Conservation (phyloP, 495 filamentous ascomycete genomes). For the Neurospora sp. region DNA sequence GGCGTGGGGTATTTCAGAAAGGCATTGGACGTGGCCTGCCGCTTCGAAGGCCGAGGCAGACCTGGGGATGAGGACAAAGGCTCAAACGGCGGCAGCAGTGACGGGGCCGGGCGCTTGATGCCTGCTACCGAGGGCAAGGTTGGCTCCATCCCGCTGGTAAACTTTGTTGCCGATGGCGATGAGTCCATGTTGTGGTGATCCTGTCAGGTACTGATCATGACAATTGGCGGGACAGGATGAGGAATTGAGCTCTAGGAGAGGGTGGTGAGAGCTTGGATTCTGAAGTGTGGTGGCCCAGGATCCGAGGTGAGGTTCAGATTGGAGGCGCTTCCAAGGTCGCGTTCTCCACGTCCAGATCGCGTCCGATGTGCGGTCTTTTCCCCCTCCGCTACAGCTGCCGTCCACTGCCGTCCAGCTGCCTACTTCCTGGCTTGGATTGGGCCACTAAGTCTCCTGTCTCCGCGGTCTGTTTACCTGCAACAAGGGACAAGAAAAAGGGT, state of each 20-base stretch:
- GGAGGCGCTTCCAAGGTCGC: not conserved
- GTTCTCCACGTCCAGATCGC: slow-evolving; percentile 3
- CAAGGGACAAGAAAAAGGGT: not conserved
- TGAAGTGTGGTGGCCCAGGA: not conserved
- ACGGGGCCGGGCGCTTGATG: slow-evolving; percentile 67
- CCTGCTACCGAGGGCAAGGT: slow-evolving; percentile 44
- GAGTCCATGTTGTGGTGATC: slow-evolving; percentile 20
- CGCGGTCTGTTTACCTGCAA: not conserved
- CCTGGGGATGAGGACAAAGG: slow-evolving; percentile 80
- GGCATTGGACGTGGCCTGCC: slow-evolving; percentile 46
- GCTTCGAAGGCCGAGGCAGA: slow-evolving; percentile 64
- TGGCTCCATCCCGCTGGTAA: slow-evolving; percentile 18
- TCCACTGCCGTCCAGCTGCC: not conserved
- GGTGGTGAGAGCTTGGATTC: not conserved
- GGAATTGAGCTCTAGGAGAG: not conserved
- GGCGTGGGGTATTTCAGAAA: slow-evolving; percentile 75
- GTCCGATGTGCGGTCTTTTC: slow-evolving; percentile 4
- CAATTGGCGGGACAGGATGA: slow-evolving; percentile 3
- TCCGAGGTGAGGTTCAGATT: not conserved
- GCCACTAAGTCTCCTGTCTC: not conserved
- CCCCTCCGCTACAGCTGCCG: not conserved
- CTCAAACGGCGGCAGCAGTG: slow-evolving; percentile 87
- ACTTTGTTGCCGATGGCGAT: slow-evolving; percentile 11
- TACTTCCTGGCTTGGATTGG: not conserved
- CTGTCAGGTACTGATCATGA: slow-evolving; percentile 16